phyloP scores from a whole-genome alignment of 2,329 filamentous ascomycete genomes.

The Claviceps spartinae region DNA sequence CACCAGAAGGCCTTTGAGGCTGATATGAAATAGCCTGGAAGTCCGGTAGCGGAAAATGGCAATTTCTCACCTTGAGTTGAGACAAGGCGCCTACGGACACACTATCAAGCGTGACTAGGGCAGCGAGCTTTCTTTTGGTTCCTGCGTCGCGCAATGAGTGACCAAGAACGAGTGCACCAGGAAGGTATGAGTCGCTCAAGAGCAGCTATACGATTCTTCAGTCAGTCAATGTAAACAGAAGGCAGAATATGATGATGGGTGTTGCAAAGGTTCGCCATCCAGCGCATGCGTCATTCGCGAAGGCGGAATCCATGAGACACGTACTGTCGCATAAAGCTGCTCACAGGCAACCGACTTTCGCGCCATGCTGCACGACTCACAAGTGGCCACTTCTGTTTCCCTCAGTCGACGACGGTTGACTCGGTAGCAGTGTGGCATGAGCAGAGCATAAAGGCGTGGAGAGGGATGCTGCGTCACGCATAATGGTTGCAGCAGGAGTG shows the following conservation, averaged over 20 bases:
- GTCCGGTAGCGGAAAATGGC: neutral
- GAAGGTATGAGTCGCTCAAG: conserved; percentile 82
- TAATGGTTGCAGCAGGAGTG: too few relatives aligned
- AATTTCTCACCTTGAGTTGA: conserved; percentile 54
- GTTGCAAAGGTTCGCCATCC: neutral
- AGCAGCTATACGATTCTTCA: conserved; percentile 53
- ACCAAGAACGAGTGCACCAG: conserved; percentile 83
- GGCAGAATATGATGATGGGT: neutral
- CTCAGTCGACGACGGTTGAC: neutral
- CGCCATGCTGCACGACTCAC: conserved; percentile 2
- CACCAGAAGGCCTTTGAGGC: neutral
- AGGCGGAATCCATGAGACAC: conserved; percentile 16
- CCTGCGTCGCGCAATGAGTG: conserved; percentile 89
- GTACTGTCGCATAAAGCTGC: conserved; percentile 43
- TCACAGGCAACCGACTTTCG: conserved; percentile 17
- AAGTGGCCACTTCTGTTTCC: neutral
- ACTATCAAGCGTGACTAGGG: conserved; percentile 68
- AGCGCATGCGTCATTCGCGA: neutral
- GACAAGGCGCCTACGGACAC: conserved; percentile 62
- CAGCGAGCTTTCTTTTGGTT: conserved; percentile 72
- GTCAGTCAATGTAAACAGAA: neutral
- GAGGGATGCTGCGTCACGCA: too few relatives aligned
- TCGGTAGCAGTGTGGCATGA: neutral
- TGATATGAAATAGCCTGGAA: neutral
- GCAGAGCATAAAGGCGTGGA: too few relatives aligned